phyloP scores from a whole-genome alignment of 352 stramenopile species.

The Phytophthora palmivora region DNA sequence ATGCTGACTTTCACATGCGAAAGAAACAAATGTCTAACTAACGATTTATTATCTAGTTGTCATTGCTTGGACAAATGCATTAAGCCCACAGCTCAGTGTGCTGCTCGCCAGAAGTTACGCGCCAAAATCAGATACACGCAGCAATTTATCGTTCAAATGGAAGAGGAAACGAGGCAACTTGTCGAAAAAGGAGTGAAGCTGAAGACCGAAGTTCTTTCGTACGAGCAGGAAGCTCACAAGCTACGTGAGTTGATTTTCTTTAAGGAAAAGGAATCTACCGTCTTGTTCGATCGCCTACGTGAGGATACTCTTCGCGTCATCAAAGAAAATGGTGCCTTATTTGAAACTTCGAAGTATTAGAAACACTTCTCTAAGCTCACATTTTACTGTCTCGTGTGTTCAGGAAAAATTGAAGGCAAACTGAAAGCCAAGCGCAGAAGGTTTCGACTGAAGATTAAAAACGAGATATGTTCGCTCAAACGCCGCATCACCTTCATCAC shows the following conservation, averaged over 20 bases:
- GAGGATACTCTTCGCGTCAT: conserved; percentile 40
- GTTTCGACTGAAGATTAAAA: conserved; percentile 50
- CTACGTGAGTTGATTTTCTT: conserved; percentile 37
- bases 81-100: conserved; percentile 27
- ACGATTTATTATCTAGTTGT: conserved; percentile 16
- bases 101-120: conserved; percentile 49
- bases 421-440: conserved; percentile 57
- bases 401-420: conserved; percentile 47
- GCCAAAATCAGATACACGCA: conserved; percentile 54
- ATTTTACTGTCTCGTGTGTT: not conserved
- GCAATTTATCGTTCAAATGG: conserved; percentile 49
- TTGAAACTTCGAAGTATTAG: too few relatives aligned
- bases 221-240: conserved; percentile 33
- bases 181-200: conserved; percentile 35
- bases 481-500: conserved; percentile 44
- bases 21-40: not conserved
- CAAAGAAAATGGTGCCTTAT: conserved; percentile 53
- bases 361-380: conserved; percentile 2
- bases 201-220: conserved; percentile 33
- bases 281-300: conserved; percentile 38
- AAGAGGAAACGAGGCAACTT: conserved; percentile 40
- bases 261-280: conserved; percentile 48
- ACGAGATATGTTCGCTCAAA: conserved; percentile 54
- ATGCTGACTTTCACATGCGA: not conserved
- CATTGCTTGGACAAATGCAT: conserved; percentile 25